Percentiles rank a stretch among this genome's conserved stretches.
phyloP scores from a whole-genome alignment of 1,284 basidiomycete genomes.

The Pyrrhoderma lamaoense region DNA sequence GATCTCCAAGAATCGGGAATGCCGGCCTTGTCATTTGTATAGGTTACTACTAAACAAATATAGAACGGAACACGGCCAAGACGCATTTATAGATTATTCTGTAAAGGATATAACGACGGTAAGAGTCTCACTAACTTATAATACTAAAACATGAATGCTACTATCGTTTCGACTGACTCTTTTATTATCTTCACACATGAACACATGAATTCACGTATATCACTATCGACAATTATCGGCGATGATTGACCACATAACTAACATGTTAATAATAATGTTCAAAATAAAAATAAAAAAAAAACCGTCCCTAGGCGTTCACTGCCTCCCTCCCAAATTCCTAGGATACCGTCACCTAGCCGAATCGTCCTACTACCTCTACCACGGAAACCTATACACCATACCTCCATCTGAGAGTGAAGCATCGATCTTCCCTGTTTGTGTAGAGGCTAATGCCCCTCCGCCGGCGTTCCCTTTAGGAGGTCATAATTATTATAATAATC shows the following conservation, averaged over 20 bases:
- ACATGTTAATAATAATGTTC: too few species aligned
- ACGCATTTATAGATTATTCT: slow-evolving; percentile 38
- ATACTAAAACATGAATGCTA: too few species aligned
- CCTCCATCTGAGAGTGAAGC: slow-evolving; percentile 40
- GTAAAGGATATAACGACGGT: slow-evolving; percentile 52
- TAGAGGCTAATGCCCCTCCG: slow-evolving; percentile 21
- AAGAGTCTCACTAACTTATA: slow-evolving; percentile 18
- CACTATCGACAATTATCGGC: too few species aligned
- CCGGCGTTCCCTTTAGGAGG: slow-evolving; percentile 37
- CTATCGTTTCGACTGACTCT: too few species aligned
- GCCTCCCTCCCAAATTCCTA: slow-evolving; percentile 39
- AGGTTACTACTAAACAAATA: slow-evolving; percentile 30
- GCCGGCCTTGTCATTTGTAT: slow-evolving; percentile 36
- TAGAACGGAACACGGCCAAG: slow-evolving; percentile 30
- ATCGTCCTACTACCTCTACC: slow-evolving; percentile 38
- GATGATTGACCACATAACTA: too few species aligned
- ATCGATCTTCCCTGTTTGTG: slow-evolving; percentile 33
- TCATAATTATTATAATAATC: slow-evolving; percentile 52
- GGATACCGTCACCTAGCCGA: slow-evolving; percentile 45
- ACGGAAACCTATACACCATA: slow-evolving; percentile 38
- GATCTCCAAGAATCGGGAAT: slow-evolving; percentile 42
- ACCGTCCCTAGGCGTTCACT: slow-evolving; percentile 40
- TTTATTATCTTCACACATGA: background rate
- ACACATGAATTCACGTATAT: too few species aligned
- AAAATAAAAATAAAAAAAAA: too few species aligned